Evolutionary conservation across 2,329 filamentous ascomycete species (phyloP), one percentile per base, ranked within the genome.

Genomic region (Aspergillus pseudoglaucus): DNA sequence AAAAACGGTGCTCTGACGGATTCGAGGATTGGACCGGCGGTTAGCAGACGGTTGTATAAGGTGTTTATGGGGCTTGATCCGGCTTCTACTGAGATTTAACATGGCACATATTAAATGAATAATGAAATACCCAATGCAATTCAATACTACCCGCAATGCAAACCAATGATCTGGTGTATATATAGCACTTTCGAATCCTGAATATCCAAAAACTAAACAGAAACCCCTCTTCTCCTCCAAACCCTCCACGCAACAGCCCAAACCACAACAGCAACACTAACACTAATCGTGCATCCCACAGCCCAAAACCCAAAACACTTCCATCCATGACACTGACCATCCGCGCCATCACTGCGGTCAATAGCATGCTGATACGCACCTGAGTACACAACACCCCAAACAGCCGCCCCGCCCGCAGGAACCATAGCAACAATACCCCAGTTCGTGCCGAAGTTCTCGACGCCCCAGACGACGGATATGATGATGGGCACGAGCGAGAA

Each of bases 401-500:
- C 78, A 0, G 89, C 89, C 0, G 91, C 90, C 0, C 91, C 93
- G 0, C 87, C 71, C 0, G 93, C 93, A 2, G 93, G 93, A 48
- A 91, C 84, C 76, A 94, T 93, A 38, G 90, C 90, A 6, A 97
- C 83, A 52, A 97, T 90, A 8, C 93, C 93, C 83, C 91, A 98
- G 60, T 98, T 97, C 0, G 93, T 98, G 49, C 89, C 93, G 64
- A 98, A 97, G 66, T 97, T 98, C 73, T 97, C 90, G 0, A 95
- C 90, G 22, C 93, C 93, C 93, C 93, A 98, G 41, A 98, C 91
- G 8, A 96, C 90, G n/a, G 85, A 89, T 57, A 96, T 86, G 48
- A 97, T 88, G 55, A 97, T 90, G 2, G 93, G 93, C 0, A 87
- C 87, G 5, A 97, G 78, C 42, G 83, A 87, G 73, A 97, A 98